These are phyloP conservation scores for Backusella psychrophila DNA, from an alignment of 192 early-diverging fungal genomes.

Conservation along the genomic window DNA sequence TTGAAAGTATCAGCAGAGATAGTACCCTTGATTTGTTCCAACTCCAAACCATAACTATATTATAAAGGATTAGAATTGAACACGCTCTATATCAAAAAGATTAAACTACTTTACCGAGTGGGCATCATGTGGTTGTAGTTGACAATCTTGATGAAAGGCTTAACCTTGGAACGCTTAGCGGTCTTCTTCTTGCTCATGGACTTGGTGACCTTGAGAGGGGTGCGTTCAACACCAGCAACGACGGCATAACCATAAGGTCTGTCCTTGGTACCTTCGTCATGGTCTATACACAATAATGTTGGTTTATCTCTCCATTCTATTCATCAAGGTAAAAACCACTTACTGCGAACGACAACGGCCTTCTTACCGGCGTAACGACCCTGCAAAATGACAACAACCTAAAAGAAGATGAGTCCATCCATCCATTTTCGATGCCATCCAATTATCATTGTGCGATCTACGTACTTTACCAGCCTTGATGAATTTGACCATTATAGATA, in stretches of 20 bases:
- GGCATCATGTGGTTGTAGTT: slow-evolving; percentile 99
- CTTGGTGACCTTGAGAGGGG: slow-evolving; percentile 97
- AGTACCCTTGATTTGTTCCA: slow-evolving; percentile 88
- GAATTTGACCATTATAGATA: slow-evolving; percentile 50
- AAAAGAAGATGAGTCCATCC: slow-evolving; percentile 15
- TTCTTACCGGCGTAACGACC: slow-evolving; percentile 99
- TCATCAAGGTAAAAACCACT: slow-evolving; percentile 32
- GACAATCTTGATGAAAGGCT: slow-evolving; percentile 98
- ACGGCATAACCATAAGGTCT: slow-evolving; percentile 97
- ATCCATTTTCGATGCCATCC: slow-evolving; percentile 31
- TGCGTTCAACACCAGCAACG: slow-evolving; percentile 96
- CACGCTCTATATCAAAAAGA: not conserved
- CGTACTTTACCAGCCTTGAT: slow-evolving; percentile 59
- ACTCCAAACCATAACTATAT: slow-evolving; percentile 87
- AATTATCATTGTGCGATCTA: slow-evolving; percentile 6
- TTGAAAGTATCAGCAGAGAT: slow-evolving; percentile 88
- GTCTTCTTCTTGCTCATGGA: slow-evolving; percentile 94
- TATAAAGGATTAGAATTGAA: not conserved
- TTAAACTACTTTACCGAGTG: slow-evolving; percentile 72
- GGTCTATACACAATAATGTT: slow-evolving; percentile 40
- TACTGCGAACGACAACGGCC: slow-evolving; percentile 95
- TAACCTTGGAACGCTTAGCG: slow-evolving; percentile 95
- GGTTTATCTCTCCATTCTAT: slow-evolving; percentile 31
- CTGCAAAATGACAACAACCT: slow-evolving; percentile 98
- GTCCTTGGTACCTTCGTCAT: slow-evolving; percentile 97